phyloP scores from a whole-genome alignment of 1,284 basidiomycete genomes.

The Cerrena zonata region DNA sequence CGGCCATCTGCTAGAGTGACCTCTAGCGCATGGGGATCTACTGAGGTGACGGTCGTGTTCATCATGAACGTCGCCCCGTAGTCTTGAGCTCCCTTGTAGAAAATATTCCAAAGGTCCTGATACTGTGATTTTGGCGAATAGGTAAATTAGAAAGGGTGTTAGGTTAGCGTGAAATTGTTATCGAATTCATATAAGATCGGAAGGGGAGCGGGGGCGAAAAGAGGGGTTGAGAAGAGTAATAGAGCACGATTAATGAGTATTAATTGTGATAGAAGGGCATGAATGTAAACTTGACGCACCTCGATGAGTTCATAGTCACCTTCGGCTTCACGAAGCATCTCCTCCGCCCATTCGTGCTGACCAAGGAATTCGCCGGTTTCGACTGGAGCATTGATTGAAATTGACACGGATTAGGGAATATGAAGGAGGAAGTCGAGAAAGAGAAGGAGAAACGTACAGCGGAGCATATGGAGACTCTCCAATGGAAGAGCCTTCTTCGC shows the following conservation, averaged over 20 bases:
- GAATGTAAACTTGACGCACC: constrained; percentile 31
- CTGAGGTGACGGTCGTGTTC: constrained; percentile 34
- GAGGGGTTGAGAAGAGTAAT: no score
- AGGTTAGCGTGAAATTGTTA: not conserved
- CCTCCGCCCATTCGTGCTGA: constrained; percentile 47
- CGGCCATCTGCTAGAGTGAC: constrained; percentile 41
- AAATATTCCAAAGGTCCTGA: constrained; percentile 29
- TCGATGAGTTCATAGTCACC: constrained; percentile 49
- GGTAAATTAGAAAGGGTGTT: not conserved
- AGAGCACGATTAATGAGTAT: constrained; percentile 14
- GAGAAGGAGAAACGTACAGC: constrained; percentile 31
- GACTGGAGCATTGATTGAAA: constrained; percentile 20
- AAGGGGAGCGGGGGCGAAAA: constrained; percentile 15
- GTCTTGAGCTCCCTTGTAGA: constrained; percentile 40
- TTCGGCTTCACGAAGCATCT: constrained; percentile 47
- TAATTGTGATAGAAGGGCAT: constrained; percentile 2
- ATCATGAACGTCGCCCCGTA: constrained; percentile 40
- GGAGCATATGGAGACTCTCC: constrained; percentile 33
- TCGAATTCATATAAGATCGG: constrained; percentile 22
- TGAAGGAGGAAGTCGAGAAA: not conserved
- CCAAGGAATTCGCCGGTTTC: constrained; percentile 46
- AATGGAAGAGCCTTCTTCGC: constrained; percentile 32
- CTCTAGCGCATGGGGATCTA: constrained; percentile 31
- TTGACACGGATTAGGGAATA: not conserved
- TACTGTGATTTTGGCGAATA: constrained; percentile 33